Evolutionary conservation across 2,329 filamentous ascomycete species (phyloP), one percentile per base, ranked within the genome.

Genomic region (Scytalidium lignicola): DNA sequence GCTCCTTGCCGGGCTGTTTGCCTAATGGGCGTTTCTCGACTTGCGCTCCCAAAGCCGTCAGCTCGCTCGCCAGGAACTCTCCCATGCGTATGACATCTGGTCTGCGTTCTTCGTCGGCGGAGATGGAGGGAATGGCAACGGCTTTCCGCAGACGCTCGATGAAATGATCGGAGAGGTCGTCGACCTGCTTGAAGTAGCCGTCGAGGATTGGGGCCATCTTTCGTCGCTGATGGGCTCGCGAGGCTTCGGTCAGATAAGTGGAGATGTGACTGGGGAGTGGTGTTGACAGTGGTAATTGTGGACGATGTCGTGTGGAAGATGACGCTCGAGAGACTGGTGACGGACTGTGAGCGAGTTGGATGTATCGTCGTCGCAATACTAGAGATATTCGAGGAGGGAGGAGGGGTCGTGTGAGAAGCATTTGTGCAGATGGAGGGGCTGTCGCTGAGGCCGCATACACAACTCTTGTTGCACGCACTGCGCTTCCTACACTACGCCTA

Each of bases 41-140:
- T 57, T 86, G 79, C 56, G 91, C 93, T 52, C 93, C 93, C 21
- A 99, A 82, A 18, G 75, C 73, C 70, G 85, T 85, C 59, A 99
- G 83, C 74, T 97, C 88, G 46, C 78, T 74, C 56, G 85, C 89
- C 55, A 99, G 86, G 68, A 86, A 99, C 63, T 96, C 79, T 61
- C 89, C 93, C 93, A 99, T 99, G 75, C 86, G 89, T 64, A 99
- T 83, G 55, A 99, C 93, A 78, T 99, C 91, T 48, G 85, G 85
- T 52, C 93, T 85, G 64, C 89, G 85, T 59, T 86, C 85, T 65
- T 93, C 90, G 55, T 96, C 91, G 43, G 92, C 88, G 28, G 92
- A 97, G 67, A 99, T 80, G 55, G 93, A 99, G 18, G 93, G 93
- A 62, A 99, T 99, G 46, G 91, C 92, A 52, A 99, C 93, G 48